Evolutionary conservation across 805 yeast genomes (phyloP).

Genomic region (Schwanniomyces sp.): DNA sequence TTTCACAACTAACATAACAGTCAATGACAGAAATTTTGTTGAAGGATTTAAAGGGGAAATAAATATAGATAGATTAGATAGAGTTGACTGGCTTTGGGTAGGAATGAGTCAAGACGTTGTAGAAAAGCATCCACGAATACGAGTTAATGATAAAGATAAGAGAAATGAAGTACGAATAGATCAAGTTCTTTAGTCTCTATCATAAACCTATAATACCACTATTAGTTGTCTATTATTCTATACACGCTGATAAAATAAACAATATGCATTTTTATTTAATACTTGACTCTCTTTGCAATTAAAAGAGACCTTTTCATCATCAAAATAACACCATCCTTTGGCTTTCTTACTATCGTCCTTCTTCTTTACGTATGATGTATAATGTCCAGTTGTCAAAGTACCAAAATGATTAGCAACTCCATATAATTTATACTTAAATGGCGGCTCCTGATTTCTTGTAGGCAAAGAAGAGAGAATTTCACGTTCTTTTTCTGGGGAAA

Average conservation of each 20-base stretch:
- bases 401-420: conserved; percentile 89
- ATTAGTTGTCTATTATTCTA: conserved; percentile 7
- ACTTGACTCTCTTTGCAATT: conserved; percentile 53
- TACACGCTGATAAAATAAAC: conserved; percentile 67
- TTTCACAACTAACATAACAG: conserved; percentile 73
- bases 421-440: conserved; percentile 72
- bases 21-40: conserved; percentile 80
- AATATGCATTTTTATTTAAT: conserved; percentile 75
- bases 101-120: conserved; percentile 61
- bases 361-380: conserved; percentile 77
- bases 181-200: too few species aligned
- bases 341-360: conserved; percentile 37
- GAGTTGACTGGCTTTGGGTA: conserved; percentile 65
- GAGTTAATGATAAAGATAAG: conserved; percentile 24
- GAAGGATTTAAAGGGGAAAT: conserved; percentile 74
- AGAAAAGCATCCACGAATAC: conserved; percentile 54
- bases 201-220: background rate
- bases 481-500: conserved; percentile 43
- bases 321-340: conserved; percentile 78
- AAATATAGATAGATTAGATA: conserved; percentile 41
- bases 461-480: conserved; percentile 53
- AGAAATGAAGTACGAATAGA: conserved; percentile 11
- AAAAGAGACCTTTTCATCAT: conserved; percentile 68
- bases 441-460: conserved; percentile 70
- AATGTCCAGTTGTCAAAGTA: conserved; percentile 82